These are phyloP conservation scores for Trematosphaeria pertusa DNA, from an alignment of 2,329 filamentous ascomycete species.

Conservation along the genomic window DNA sequence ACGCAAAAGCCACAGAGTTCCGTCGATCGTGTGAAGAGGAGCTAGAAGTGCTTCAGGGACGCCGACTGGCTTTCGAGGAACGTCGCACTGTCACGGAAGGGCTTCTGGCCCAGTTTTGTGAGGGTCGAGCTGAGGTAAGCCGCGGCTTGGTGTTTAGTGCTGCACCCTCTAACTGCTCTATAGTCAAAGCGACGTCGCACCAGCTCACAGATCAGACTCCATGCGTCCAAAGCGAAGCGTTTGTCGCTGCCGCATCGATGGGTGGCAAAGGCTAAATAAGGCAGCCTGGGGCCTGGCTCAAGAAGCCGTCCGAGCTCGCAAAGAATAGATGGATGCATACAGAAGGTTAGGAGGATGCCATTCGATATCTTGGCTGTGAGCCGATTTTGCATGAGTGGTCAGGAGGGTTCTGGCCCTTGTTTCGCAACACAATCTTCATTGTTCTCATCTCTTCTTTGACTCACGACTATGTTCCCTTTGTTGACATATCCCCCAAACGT, in stretches of 20 bases:
- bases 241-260: slow-evolving; percentile 28
- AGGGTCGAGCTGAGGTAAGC: slow-evolving; percentile 21
- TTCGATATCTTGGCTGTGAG: no score
- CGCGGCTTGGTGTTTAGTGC: not conserved
- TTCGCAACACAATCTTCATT: no score
- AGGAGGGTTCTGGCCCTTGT: no score
- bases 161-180: no score
- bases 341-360: no score
- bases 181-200: slow-evolving; percentile 32
- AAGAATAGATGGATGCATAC: no score
- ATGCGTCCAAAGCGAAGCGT: slow-evolving; percentile 30
- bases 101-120: slow-evolving; percentile 24
- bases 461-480: no score
- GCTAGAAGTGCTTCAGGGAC: slow-evolving; percentile 21
- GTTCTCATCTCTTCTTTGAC: no score
- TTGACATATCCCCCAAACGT: no score
- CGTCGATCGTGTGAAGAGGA: slow-evolving; percentile 29
- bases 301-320: no score
- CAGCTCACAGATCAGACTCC: slow-evolving; percentile 30
- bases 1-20: slow-evolving; percentile 18
- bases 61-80: slow-evolving; percentile 40
- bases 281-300: no score
- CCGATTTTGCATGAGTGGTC: no score
- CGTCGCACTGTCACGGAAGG: slow-evolving; percentile 27
- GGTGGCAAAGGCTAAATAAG: slow-evolving; percentile 7